phyloP scores from a whole-genome alignment of 805 yeast genomes.

The Wickerhamomyces ciferrii region DNA sequence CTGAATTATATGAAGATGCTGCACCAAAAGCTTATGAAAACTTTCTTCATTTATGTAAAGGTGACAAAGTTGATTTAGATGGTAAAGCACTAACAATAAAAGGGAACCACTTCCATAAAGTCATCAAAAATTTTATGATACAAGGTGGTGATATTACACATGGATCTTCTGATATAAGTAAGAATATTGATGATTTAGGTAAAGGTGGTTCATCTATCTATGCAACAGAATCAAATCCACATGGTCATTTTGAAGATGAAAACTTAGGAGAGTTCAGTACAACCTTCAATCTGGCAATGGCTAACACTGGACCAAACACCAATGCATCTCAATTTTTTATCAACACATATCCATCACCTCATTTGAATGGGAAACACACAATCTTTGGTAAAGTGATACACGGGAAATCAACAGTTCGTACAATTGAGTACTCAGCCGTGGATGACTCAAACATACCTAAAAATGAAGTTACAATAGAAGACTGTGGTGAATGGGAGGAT shows the following conservation, averaged over 20 bases:
- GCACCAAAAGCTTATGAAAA: conserved; percentile 58
- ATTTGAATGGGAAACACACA: conserved; percentile 69
- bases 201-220: conserved; percentile 43
- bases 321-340: conserved; percentile 71
- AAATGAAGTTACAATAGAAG: conserved; percentile 39
- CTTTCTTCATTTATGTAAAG: conserved; percentile 41
- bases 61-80: conserved; percentile 21
- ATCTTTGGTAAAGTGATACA: conserved; percentile 67
- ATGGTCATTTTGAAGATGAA: conserved; percentile 50
- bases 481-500: conserved; percentile 61
- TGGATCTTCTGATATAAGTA: conserved; percentile 27
- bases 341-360: conserved; percentile 64
- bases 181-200: conserved; percentile 22
- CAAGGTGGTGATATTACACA: conserved; percentile 59
- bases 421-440: conserved; percentile 47
- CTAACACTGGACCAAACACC: conserved; percentile 47
- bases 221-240: conserved; percentile 21
- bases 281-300: conserved; percentile 57
- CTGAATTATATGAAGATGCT: conserved; percentile 38
- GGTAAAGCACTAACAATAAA: conserved; percentile 29
- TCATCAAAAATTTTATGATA: conserved; percentile 62
- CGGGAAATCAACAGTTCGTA: conserved; percentile 68
- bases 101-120: conserved; percentile 51
- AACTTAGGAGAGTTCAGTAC: conserved; percentile 39
- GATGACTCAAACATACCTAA: conserved; percentile 38